Evolutionary conservation across 2,329 filamentous ascomycete genomes (phyloP), one percentile per base, ranked within the genome.

Genomic region (Penicillium sp.): DNA sequence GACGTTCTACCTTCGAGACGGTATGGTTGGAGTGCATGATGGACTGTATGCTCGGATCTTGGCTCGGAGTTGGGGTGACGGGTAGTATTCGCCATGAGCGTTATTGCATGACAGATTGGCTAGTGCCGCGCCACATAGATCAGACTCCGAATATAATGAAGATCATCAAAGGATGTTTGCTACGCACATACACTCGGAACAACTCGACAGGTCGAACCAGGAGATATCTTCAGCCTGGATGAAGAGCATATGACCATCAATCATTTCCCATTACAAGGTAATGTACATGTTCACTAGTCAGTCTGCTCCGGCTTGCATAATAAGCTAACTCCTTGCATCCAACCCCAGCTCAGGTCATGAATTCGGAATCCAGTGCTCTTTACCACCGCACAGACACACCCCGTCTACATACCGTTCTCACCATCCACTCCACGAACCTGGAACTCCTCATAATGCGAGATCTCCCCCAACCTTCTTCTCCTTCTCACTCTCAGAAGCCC

Each of bases 391-490:
- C 2, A 22, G 22, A 22, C 22, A 22, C 22, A 22, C 22, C 22
- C 31, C 7, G 9, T 31, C 43, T 46, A 46, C 22, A 10, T 10
- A 2, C 22, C 35, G 24, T 18, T 56, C 27, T 39, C 41, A n/a
- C 19, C 31, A 39, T 56, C 22, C 10, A 44, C 14, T 50, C 22
- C 14, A 54, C 51, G 9, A 2, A 55, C 40, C 36, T 22, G 22
- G 22, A 35, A 46, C 33, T 66, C 55, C 31, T 65, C 58, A 16
- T 24, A 41, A 16, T 61, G 60, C 1, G 43, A 56, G 1, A 51
- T 31, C 10, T 53, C 54, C 3, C 3, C 53, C 54, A 0, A 57
- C 9, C 37, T 55, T 55, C 39, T 39, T 53, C 22, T 65, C 60
- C 27, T 39, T 53, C 33, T 64, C 60, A 27, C 57, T 56, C 14